Evolutionary conservation across 176 grass and related monocot genomes (phyloP), one percentile per base, ranked within the genome.

Genomic region (Tillandsia fasciculata): DNA sequence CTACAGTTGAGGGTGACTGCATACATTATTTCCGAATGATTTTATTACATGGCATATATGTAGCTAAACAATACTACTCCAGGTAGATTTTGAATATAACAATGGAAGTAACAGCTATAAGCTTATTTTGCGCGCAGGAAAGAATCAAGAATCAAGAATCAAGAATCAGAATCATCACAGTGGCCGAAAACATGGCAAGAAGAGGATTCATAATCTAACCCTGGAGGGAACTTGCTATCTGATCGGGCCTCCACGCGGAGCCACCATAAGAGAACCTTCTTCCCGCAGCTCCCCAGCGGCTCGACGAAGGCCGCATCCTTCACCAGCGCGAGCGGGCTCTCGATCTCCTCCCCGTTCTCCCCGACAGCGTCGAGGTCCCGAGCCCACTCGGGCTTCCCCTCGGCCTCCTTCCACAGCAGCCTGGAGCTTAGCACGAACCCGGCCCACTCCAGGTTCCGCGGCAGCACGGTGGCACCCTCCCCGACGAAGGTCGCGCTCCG

Each of bases 321-420:
- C 76, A 99, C 70, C 22, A 99, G 79, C 33, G 78, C 75, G 17
- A 85, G 76, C 8, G 87, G 87, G 79, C 82, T 87, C 42, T 94
- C 90, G 15, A 94, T 90, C 73, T 93, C 95, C 67, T 88, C 87
- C 2, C 94, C 89, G 66, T 90, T 89, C 82, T 59, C 85, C 26
- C 72, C 85, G 59, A 84, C 71, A 53, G 81, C 72, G 57, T 81
- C 80, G 48, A 99, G 85, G 68, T 93, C 87, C 77, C 87, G 82
- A 11, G 82, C 77, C 95, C 95, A 99, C n/a, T 94, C 87, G 13
- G 95, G 95, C 72, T 83, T 89, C 53, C 82, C 87, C 28, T 99
- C 82, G 2, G 81, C 70, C 5, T 99, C 90, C 57, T 99, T 79
- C 79, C 84, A 88, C 14, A 99, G 59, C 77, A 82, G 84, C 49